Conservation (phyloP, 805 yeast species). For the Lipomyces yamadae region DNA sequence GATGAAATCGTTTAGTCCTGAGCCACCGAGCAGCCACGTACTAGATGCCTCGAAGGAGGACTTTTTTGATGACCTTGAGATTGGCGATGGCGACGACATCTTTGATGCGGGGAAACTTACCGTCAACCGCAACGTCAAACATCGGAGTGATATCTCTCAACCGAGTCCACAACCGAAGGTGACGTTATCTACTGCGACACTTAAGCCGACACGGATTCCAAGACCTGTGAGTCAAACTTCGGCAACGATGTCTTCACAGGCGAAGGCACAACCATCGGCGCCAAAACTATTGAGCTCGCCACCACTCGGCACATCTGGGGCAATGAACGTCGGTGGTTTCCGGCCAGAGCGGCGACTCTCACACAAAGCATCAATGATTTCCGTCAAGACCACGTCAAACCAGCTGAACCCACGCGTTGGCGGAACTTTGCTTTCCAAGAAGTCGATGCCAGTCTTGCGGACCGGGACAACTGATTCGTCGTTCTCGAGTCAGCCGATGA, state of each 20-base stretch:
- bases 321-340: not conserved
- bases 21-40: slow-evolving; percentile 7
- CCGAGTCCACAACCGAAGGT: slow-evolving; percentile 10
- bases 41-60: slow-evolving; percentile 22
- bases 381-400: slow-evolving; percentile 13
- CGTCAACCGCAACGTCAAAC: slow-evolving; percentile 25
- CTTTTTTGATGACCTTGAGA: slow-evolving; percentile 34
- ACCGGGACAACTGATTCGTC: slow-evolving; percentile 16
- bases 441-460: slow-evolving; percentile 37
- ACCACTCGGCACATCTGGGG: slow-evolving; percentile 6
- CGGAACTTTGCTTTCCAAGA: slow-evolving; percentile 29
- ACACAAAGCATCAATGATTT: slow-evolving; percentile 32
- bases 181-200: slow-evolving; percentile 14
- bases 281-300: slow-evolving; percentile 2
- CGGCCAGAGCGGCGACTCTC: slow-evolving; percentile 21
- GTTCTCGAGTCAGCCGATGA: not conserved
- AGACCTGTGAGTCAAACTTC: slow-evolving; percentile 32
- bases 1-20: slow-evolving; percentile 9
- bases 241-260: slow-evolving; percentile 4
- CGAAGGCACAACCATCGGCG: not conserved
- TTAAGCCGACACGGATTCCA: slow-evolving; percentile 34
- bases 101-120: slow-evolving; percentile 29
- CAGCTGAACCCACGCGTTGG: slow-evolving; percentile 13
- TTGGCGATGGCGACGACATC: slow-evolving; percentile 25
- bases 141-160: not conserved